Base-by-base conservation (phyloP, 495 filamentous ascomycete genomes). In the Chaetomidium leptoderma region DNA sequence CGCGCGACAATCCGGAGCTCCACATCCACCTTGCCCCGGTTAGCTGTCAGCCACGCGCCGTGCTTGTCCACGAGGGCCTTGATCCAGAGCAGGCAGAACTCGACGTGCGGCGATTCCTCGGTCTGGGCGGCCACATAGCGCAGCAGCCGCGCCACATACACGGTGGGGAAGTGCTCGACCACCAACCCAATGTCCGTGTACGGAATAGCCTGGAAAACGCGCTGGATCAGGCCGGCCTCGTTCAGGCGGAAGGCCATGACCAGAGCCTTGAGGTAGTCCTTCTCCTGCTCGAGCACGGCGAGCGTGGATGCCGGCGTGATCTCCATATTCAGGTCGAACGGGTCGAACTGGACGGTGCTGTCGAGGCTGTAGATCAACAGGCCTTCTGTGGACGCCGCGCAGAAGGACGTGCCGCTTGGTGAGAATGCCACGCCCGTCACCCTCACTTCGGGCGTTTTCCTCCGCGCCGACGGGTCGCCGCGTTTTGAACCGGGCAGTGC, bases 161-260 rank as follows among this genome's bases (percentile, higher is more conserved):
- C 88, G 0, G 79, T 79, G 6, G 93, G 93, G 40, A 97, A 74
- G 16, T 87, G 81, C 45, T 83, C 81, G 37, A 93, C 89, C 1
- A 96, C 86, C 46, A 93, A 81, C 14, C 80, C 57, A 56, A 98
- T 89, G 63, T 90, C 89, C 16, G 76, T 72, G 35, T 84, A 77
- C 17, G 95, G 92, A 36, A 90, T 88, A 2, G 81, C 78, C 74
- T 92, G 89, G 72, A 95, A 97, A 11, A 97, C 90, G 26, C 82
- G 82, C 56, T 86, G 85, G 48, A 96, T 82, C 24, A 97, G 77
- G 47, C 81, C 79, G 3, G 78, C 77, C 64, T 92, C 86, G 73
- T 95, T 96, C 37, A 98, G 81, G 1, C 93, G 88, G 79, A 98
- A 97, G 1, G 92, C 89, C 92, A 97, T 97, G 55, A 96, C 86